Base-by-base conservation (phyloP, 2,329 filamentous ascomycete species). In the Hypomyces rosellus region DNA sequence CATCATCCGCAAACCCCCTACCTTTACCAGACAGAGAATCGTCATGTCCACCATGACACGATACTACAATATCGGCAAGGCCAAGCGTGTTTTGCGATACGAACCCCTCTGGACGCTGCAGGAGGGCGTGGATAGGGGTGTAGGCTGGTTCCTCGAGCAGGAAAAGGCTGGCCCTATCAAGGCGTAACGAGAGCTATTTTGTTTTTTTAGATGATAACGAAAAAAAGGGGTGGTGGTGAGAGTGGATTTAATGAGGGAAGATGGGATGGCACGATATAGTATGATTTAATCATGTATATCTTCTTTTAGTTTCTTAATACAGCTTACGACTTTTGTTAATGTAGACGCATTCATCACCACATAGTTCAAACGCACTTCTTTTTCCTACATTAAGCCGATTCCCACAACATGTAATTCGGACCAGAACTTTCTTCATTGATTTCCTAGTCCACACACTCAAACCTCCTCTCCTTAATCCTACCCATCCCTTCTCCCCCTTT, bases 41-140 rank as follows among this genome's bases (percentile, higher is more conserved):
- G 72, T 78, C 57, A 88, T 85, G 65, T 82, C 81, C 62, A 84
- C 79, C 65, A 87, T 89, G 83, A 86, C 82, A 51, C 76, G 87
- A 51, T 91, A 89, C 69, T 89, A 87, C 69, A 82, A 83, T 69
- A 89, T 89, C 63, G 72, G 74, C 52, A 91, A 91, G 77, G 87
- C 87, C 50, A 86, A 82, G 74, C 73, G 66, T 59, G 74, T 86
- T 57, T 70, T 91, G 49, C 84, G 84, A 3, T 91, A 91, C 68
- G 65, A 70, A 64, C 86, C 87, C 3, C 68, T 88, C 48, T 82
- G 87, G 47, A 72, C 74, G 39, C 69, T 90, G 51, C 76, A 83
- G 54, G 84, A 89, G 57, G 87, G 85, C 11, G 69, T 83, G 46
- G 68, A 69, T 55, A 71, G 73, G 49, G 72, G 77, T 9, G 78